Conservation (phyloP, 2,329 filamentous ascomycete genomes). For the Stagonosporopsis vannaccii region DNA sequence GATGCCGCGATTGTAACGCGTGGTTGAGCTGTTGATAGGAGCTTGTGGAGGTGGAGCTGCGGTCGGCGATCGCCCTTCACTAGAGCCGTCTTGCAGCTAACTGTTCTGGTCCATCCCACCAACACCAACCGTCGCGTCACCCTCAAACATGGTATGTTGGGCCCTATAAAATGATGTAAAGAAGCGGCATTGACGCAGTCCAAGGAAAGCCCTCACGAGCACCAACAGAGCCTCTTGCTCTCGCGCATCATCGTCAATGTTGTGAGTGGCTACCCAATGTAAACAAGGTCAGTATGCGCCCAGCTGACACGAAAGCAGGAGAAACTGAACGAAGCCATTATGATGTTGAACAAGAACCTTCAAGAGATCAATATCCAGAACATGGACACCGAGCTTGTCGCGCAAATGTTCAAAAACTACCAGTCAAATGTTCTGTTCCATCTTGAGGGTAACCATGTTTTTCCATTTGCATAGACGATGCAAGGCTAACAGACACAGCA, state of each 20-base stretch:
- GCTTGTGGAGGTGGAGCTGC: conserved; percentile 34
- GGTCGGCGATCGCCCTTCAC: conserved; percentile 22
- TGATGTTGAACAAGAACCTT: conserved; percentile 90
- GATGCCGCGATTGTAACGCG: background rate
- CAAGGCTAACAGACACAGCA: conserved; percentile 58
- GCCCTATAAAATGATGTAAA: background rate
- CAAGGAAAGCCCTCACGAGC: conserved; percentile 94
- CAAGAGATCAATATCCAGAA: conserved; percentile 98
- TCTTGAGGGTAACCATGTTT: conserved; percentile 75
- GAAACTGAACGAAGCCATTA: conserved; percentile 93
- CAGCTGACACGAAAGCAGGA: conserved; percentile 67
- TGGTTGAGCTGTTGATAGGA: conserved; percentile 13
- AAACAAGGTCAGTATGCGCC: background rate
- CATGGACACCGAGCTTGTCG: conserved; percentile 97
- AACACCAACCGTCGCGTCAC: conserved; percentile 30
- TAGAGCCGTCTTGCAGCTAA: conserved; percentile 27
- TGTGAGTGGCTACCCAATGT: conserved; percentile 63
- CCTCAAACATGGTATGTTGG: conserved; percentile 37
- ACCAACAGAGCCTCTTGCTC: conserved; percentile 92
- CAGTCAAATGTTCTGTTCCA: conserved; percentile 98
- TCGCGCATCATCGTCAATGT: conserved; percentile 98
- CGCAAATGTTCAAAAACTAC: conserved; percentile 99
- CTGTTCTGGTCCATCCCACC: conserved; percentile 38
- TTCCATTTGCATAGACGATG: background rate
- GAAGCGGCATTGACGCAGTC: conserved; percentile 7